Percentiles rank a stretch among this genome's conserved stretches.
These are phyloP conservation scores for Letharia lupina DNA, from an alignment of 495 filamentous ascomycete species.

Conservation along the genomic window DNA sequence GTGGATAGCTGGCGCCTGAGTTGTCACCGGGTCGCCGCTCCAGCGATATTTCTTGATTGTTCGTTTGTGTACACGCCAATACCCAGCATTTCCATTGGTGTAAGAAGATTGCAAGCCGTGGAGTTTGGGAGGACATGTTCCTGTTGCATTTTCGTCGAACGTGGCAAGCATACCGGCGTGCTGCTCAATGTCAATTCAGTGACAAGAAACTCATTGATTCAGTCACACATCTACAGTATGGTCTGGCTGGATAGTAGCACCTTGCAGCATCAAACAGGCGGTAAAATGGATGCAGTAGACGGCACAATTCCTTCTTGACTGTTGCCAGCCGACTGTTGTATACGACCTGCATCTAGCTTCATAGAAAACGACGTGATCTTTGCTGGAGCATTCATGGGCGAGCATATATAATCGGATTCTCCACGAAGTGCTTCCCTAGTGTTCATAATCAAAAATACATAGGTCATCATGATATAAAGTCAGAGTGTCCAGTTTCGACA, in stretches of 20 bases:
- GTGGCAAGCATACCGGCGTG: background rate
- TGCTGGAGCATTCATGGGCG: background rate
- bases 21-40: background rate
- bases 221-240: background rate
- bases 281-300: background rate
- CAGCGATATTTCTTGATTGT: background rate
- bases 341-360: background rate
- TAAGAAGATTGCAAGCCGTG: conserved; percentile 1
- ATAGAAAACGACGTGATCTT: background rate
- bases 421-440: background rate
- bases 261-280: background rate
- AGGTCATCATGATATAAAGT: too few species aligned
- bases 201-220: background rate
- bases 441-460: too few species aligned
- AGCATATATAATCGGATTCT: background rate
- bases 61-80: conserved; percentile 21
- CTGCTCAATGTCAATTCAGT: background rate
- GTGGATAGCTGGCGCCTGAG: background rate
- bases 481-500: too few species aligned
- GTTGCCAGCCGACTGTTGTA: background rate
- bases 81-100: conserved; percentile 19
- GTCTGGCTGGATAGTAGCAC: background rate
- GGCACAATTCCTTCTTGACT: background rate
- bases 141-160: background rate
- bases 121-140: conserved; percentile 2